These are phyloP conservation scores for Trametopsis cervina DNA, from an alignment of 768 basidiomycete genomes.

Conservation along the genomic window DNA sequence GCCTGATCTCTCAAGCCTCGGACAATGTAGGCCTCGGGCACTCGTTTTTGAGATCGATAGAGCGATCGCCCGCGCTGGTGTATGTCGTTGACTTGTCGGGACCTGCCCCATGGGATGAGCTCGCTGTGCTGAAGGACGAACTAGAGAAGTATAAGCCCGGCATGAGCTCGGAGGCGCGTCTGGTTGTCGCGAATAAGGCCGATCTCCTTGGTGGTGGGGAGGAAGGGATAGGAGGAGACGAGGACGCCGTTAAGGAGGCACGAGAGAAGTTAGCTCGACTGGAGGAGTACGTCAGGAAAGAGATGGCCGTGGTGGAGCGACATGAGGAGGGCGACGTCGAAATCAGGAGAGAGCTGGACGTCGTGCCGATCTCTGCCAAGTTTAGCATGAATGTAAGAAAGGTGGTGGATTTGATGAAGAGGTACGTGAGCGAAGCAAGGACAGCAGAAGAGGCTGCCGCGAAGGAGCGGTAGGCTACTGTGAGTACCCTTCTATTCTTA, in stretches of 20 bases:
- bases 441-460: background rate
- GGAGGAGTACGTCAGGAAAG: slow-evolving; percentile 46
- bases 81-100: slow-evolving; percentile 88
- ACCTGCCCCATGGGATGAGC: slow-evolving; percentile 70
- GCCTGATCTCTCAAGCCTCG: slow-evolving; percentile 77
- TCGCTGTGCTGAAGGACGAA: slow-evolving; percentile 69
- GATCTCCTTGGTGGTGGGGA: slow-evolving; percentile 70
- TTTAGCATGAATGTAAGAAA: slow-evolving; percentile 72
- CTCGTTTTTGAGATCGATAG: slow-evolving; percentile 88
- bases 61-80: slow-evolving; percentile 82
- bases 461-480: no score
- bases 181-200: slow-evolving; percentile 94
- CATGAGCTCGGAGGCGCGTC: slow-evolving; percentile 65
- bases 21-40: slow-evolving; percentile 91
- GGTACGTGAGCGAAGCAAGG: slow-evolving; percentile 53
- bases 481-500: no score
- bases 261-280: slow-evolving; percentile 48
- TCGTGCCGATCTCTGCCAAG: slow-evolving; percentile 84
- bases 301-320: slow-evolving; percentile 31
- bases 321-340: slow-evolving; percentile 11
- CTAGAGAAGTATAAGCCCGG: slow-evolving; percentile 76
- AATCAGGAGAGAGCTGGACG: slow-evolving; percentile 41
- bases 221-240: slow-evolving; percentile 28
- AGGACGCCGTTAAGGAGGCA: slow-evolving; percentile 44
- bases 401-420: slow-evolving; percentile 61